Evolutionary conservation across 2,329 filamentous ascomycete species (phyloP).

Genomic region (Plenodomus tracheiphilus): DNA sequence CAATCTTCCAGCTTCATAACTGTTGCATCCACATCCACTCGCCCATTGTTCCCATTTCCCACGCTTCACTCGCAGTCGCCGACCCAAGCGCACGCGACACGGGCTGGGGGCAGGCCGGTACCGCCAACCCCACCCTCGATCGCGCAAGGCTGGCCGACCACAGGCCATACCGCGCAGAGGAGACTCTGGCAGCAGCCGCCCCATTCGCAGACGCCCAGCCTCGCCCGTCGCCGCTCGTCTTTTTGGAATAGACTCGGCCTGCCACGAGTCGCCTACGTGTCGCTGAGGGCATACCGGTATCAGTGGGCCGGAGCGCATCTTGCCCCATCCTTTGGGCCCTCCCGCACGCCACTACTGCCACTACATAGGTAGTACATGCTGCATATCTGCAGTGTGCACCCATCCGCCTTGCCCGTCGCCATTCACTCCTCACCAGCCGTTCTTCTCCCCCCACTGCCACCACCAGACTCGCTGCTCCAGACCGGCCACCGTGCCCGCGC

Average conservation of each 20-base stretch:
- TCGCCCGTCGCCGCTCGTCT: constrained; percentile 5
- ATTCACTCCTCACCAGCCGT: constrained; percentile 27
- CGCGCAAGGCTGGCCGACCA: too few species aligned
- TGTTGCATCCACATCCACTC: too few species aligned
- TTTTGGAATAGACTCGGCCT: constrained; percentile 1
- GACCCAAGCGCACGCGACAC: background rate
- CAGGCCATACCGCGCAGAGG: background rate
- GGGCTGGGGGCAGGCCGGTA: too few species aligned
- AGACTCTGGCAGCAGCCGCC: background rate
- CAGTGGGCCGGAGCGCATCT: constrained; percentile 1
- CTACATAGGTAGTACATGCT: too few species aligned
- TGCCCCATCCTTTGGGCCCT: constrained; percentile 4
- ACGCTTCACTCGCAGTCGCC: background rate
- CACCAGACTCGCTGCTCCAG: constrained; percentile 11
- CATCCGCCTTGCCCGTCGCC: constrained; percentile 4
- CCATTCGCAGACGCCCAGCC: background rate
- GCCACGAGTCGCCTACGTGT: constrained; percentile 17
- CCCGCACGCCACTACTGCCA: constrained; percentile 21
- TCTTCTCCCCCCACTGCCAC: constrained; percentile 19
- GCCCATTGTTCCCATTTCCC: too few species aligned
- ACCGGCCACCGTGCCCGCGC: too few species aligned
- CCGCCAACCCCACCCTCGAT: too few species aligned
- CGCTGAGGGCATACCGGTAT: constrained; percentile 6
- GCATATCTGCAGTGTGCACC: too few species aligned
- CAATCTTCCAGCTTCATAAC: too few species aligned